phyloP scores from a whole-genome alignment of 306 rosid genomes.

The Trifolium subterraneum region DNA sequence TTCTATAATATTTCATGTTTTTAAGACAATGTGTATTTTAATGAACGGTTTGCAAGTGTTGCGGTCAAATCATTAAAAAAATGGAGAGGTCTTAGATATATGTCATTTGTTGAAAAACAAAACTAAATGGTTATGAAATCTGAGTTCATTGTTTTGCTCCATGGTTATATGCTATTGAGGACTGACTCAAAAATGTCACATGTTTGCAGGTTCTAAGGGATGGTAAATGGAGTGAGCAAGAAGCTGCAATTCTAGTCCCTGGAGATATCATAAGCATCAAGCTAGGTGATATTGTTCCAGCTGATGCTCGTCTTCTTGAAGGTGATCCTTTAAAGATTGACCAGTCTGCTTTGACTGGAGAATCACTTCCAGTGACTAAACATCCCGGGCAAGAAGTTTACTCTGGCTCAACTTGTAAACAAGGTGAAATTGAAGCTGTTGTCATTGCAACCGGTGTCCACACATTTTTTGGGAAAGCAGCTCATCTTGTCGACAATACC shows the following conservation, averaged over 20 bases:
- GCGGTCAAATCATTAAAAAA: neutral
- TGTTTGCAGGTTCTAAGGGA: slow-evolving; percentile 83
- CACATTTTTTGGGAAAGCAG: slow-evolving; percentile 98
- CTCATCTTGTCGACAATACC: slow-evolving; percentile 96
- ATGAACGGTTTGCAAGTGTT: neutral
- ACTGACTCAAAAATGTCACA: slow-evolving; percentile 30
- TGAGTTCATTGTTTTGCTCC: slow-evolving; percentile 19
- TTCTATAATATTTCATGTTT: neutral
- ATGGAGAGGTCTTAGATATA: slow-evolving; percentile 9
- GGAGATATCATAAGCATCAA: slow-evolving; percentile 95
- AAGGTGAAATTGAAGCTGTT: slow-evolving; percentile 96
- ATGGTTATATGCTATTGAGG: slow-evolving; percentile 14
- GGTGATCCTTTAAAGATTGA: slow-evolving; percentile 95
- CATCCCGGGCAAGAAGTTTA: slow-evolving; percentile 92
- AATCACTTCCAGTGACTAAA: slow-evolving; percentile 93
- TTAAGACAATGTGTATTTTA: neutral
- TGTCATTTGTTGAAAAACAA: slow-evolving; percentile 1
- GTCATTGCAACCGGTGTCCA: slow-evolving; percentile 99
- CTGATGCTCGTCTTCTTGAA: slow-evolving; percentile 99
- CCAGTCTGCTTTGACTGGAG: slow-evolving; percentile 98
- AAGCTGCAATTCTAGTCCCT: slow-evolving; percentile 92
- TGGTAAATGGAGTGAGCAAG: slow-evolving; percentile 91
- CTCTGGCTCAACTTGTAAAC: slow-evolving; percentile 99
- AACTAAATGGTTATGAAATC: slow-evolving; percentile 17
- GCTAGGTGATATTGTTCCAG: slow-evolving; percentile 94